Evolutionary conservation across 129 eudicot genomes (phyloP).

Genomic region (Deinandra increscens): DNA sequence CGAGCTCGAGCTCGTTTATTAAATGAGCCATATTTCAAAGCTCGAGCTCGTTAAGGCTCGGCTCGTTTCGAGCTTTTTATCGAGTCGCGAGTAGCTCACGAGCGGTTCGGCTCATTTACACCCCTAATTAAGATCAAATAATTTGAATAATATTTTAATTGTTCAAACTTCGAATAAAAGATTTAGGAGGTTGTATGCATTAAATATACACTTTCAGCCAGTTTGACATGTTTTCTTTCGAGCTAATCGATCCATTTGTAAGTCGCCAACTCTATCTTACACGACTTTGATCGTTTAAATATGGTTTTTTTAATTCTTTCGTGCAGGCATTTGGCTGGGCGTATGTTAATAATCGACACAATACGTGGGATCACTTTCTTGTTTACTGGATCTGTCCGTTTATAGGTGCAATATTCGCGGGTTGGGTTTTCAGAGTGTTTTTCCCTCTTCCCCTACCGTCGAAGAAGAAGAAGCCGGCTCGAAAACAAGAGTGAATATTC

Average conservation of each 20-base stretch:
- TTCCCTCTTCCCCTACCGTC: constrained; percentile 57
- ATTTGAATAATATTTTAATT: background rate
- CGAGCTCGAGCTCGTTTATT: too few relatives aligned
- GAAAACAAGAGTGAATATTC: constrained; percentile 9
- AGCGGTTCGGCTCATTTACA: too few relatives aligned
- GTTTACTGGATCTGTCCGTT: constrained; percentile 87
- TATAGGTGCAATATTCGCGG: constrained; percentile 65
- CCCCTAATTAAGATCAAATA: too few relatives aligned
- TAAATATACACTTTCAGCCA: background rate
- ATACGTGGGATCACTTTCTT: constrained; percentile 81
- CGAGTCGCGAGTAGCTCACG: too few relatives aligned
- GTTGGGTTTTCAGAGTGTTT: constrained; percentile 65
- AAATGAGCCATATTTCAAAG: too few relatives aligned
- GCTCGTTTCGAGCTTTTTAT: too few relatives aligned
- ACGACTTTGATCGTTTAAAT: background rate
- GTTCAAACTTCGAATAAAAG: too few relatives aligned
- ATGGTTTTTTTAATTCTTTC: background rate
- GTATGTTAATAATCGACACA: constrained; percentile 59
- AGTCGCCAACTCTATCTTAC: background rate
- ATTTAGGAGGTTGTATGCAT: background rate
- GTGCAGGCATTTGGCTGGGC: constrained; percentile 89
- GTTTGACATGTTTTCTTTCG: background rate
- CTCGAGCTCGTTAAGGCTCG: too few relatives aligned
- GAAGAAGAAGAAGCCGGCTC: constrained; percentile 57
- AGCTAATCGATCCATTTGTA: background rate